A percentile compares a stretch with the other conserved stretches of the same genome.
These are phyloP conservation scores for Sisymbrium altissimum DNA, from an alignment of 345 rosid genomes.

Conservation along the genomic window DNA sequence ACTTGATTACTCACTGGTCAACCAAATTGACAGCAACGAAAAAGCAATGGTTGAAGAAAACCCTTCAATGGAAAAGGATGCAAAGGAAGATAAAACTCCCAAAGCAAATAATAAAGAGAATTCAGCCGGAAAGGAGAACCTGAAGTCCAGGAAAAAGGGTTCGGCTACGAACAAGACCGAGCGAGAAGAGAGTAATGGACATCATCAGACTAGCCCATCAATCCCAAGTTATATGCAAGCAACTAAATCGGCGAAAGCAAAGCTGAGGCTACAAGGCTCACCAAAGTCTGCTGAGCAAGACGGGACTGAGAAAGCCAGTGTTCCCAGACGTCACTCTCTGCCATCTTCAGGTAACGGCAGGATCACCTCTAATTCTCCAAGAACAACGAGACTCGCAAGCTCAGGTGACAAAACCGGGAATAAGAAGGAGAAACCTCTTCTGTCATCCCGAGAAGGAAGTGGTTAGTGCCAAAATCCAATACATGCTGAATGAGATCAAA, in stretches of 20 bases:
- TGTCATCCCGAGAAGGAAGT: conserved; percentile 52
- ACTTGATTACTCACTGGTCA: conserved; percentile 32
- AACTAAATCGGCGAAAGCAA: conserved; percentile 89
- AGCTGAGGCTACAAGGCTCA: conserved; percentile 77
- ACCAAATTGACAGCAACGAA: conserved; percentile 30
- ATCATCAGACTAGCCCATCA: conserved; percentile 50
- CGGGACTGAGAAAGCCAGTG: conserved; percentile 48
- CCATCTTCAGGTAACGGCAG: conserved; percentile 64
- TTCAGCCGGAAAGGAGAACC: conserved; percentile 43
- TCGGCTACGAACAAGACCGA: conserved; percentile 51
- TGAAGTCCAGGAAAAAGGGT: conserved; percentile 51
- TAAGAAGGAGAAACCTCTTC: conserved; percentile 54
- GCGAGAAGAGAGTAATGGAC: conserved; percentile 55
- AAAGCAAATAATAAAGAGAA: conserved; percentile 47
- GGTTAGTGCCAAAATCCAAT: conserved; percentile 40
- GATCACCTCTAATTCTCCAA: conserved; percentile 72
- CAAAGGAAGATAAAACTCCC: conserved; percentile 42
- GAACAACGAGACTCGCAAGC: conserved; percentile 54
- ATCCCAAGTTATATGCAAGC: conserved; percentile 94
- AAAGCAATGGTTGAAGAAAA: conserved; percentile 37
- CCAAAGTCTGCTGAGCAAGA: conserved; percentile 62
- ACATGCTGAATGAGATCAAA: background rate
- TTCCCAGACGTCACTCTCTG: conserved; percentile 67
- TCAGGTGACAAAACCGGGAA: conserved; percentile 54
- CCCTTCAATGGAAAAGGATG: conserved; percentile 35